Base-by-base conservation (phyloP, 176 grass and related monocot species). In the barley (Hordeum vulgare) region DNA sequence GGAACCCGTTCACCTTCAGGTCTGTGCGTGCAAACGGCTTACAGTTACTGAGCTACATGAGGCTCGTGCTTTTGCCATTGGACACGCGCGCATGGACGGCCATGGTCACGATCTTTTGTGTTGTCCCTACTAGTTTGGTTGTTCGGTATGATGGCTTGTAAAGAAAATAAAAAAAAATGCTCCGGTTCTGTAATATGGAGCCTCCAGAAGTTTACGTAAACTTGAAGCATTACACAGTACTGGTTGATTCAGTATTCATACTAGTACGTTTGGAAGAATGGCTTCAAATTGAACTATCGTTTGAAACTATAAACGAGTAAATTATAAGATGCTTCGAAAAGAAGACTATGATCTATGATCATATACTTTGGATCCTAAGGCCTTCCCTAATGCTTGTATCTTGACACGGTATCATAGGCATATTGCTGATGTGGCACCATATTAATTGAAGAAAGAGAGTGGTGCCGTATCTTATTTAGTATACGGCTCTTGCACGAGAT, bases 1-100 rank as follows among this genome's bases (percentile, higher is more conserved):
- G 75, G 71, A 97, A 97, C 51, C 94, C 94, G 77, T 94, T 94
- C 83, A 97, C 76, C 87, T 84, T 94, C 11, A 91, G 29, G 24
- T 68, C 94, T 97, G 87, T 40, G 31, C 23, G 25, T 33, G 33
- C 41, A n/a, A n/a, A 65, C 58, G 15, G 25, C 36, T 28, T 69
- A n/a, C 11, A 4, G 66, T 39, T 40, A n/a, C n/a, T n/a, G n/a
- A n/a, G n/a, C n/a, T n/a, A 18, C 14, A n/a, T 24, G 36, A 41
- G 10, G 20, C 0, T 40, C 35, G 5, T 40, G 13, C 66, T 3
- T 69, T 0, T 64, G 27, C 61, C 27, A 14, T 17, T 64, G 27
- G 27, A 7, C 3, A 18, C 7, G n/a, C n/a, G n/a, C n/a, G 47
- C 47, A 51, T 51, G 47, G 47, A 18, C 47, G 15, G 2, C 47